Evolutionary conservation across 768 basidiomycete species (phyloP).

Genomic region (Trametes meyenii): DNA sequence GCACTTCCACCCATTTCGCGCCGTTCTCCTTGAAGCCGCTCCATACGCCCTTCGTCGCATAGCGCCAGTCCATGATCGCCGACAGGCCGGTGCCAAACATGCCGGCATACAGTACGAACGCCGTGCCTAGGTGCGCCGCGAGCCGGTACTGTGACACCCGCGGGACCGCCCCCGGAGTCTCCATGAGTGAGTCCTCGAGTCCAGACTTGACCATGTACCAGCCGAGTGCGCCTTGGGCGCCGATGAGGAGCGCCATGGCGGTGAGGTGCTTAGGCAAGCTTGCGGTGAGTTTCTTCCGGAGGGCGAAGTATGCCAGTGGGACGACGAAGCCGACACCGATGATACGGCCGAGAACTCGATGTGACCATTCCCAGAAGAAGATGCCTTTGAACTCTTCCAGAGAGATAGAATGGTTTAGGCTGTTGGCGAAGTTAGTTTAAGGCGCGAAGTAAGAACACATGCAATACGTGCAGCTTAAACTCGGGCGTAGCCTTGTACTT

Average conservation of each 20-base stretch:
- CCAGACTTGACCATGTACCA: conserved; percentile 99
- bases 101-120: conserved; percentile 89
- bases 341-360: conserved; percentile 89
- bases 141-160: conserved; percentile 97
- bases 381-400: conserved; percentile 93
- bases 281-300: conserved; percentile 67
- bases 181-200: conserved; percentile 78
- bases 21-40: conserved; percentile 48
- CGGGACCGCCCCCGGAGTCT: conserved; percentile 82
- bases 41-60: conserved; percentile 58
- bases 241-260: conserved; percentile 80
- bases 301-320: conserved; percentile 80
- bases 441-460: background rate
- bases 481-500: conserved; percentile 96
- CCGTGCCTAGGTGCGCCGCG: conserved; percentile 92
- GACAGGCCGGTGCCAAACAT: conserved; percentile 84
- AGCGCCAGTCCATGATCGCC: conserved; percentile 80
- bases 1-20: conserved; percentile 45
- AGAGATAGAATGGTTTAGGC: conserved; percentile 86
- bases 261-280: conserved; percentile 64
- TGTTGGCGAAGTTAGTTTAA: conserved; percentile 36
- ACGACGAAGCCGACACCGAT: conserved; percentile 83
- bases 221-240: conserved; percentile 88
- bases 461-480: conserved; percentile 79
- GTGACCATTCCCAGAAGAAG: conserved; percentile 98